Conservation (phyloP, 2,329 filamentous ascomycete genomes). For the Colletotrichum coccodes region DNA sequence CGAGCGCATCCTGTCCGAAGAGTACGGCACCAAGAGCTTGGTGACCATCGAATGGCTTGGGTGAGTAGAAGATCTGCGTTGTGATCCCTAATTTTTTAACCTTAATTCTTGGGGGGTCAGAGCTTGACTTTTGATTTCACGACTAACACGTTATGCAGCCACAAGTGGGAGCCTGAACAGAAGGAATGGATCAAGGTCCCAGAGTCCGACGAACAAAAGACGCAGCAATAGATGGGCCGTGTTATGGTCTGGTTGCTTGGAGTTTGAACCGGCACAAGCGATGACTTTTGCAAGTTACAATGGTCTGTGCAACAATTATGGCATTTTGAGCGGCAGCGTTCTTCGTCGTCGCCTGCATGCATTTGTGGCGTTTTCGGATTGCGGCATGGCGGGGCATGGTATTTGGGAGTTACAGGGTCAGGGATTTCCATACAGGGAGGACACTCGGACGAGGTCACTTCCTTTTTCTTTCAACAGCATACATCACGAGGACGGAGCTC, state of each 20-base stretch:
- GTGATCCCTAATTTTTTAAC: conserved; percentile 3
- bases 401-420: conserved; percentile 20
- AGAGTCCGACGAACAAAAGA: conserved; percentile 1
- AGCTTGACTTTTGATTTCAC: not conserved
- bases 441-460: conserved; percentile 1
- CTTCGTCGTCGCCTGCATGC: conserved; percentile 17
- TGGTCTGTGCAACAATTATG: not conserved
- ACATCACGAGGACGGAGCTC: conserved; percentile 16
- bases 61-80: conserved; percentile 53
- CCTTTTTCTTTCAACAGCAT: conserved; percentile 1
- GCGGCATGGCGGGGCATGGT: conserved; percentile 10
- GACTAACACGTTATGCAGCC: conserved; percentile 52
- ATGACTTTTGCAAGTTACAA: not conserved
- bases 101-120: not conserved
- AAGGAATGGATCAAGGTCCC: conserved; percentile 67
- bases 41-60: conserved; percentile 69
- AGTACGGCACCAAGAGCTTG: conserved; percentile 72
- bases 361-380: conserved; percentile 22
- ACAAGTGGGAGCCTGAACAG: conserved; percentile 66
- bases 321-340: conserved; percentile 6
- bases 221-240: not conserved
- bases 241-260: not conserved
- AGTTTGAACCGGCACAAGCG: not conserved
- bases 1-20: conserved; percentile 71
- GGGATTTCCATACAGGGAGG: conserved; percentile 6